These are phyloP conservation scores for Protomyces inouyei DNA, from an alignment of 1,139 yeast species.

Conservation along the genomic window DNA sequence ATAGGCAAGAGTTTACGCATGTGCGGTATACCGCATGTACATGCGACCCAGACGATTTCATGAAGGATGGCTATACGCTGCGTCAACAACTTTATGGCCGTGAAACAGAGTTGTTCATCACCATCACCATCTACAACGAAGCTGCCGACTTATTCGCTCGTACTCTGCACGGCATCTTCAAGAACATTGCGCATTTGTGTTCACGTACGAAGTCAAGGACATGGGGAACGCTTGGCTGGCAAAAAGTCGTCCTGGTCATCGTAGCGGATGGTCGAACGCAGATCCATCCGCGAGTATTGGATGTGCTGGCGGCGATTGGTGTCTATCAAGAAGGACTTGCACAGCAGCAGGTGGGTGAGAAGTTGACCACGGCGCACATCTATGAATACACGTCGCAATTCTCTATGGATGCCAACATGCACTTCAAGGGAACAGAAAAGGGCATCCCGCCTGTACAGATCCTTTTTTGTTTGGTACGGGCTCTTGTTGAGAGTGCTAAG, in stretches of 20 bases:
- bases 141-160: conserved; percentile 66
- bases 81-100: conserved; percentile 66
- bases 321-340: conserved; percentile 94
- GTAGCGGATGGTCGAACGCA: conserved; percentile 83
- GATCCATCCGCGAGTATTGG: conserved; percentile 82
- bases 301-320: conserved; percentile 84
- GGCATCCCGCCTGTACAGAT: conserved; percentile 78
- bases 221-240: conserved; percentile 97
- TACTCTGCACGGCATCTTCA: conserved; percentile 77
- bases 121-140: conserved; percentile 77
- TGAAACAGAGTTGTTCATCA: conserved; percentile 66
- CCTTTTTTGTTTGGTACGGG: conserved; percentile 52
- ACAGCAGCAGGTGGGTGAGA: conserved; percentile 59
- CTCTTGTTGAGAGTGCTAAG: neutral
- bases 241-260: conserved; percentile 80
- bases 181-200: conserved; percentile 80
- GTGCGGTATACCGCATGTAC: conserved; percentile 84
- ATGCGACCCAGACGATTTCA: conserved; percentile 66
- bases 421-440: conserved; percentile 49
- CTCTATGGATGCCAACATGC: conserved; percentile 52
- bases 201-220: conserved; percentile 71
- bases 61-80: conserved; percentile 52
- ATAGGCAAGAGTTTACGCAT: conserved; percentile 84
- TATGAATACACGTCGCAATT: conserved; percentile 57
- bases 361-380: conserved; percentile 55